These are phyloP conservation scores for Marasmius tenuissimus DNA, from an alignment of 1,284 basidiomycete genomes.

Conservation along the genomic window DNA sequence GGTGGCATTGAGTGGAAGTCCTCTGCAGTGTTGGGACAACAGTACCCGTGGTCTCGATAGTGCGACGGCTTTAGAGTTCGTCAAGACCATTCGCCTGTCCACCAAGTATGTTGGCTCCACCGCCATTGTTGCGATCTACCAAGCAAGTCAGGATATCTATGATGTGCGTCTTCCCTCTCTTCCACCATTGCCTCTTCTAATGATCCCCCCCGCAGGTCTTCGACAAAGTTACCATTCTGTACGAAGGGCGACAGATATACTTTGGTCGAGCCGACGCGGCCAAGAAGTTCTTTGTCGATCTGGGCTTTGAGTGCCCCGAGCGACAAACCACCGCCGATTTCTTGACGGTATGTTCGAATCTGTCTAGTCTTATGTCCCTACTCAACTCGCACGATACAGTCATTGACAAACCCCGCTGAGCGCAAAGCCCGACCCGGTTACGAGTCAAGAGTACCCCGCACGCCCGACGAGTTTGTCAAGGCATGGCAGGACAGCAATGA, in stretches of 20 bases:
- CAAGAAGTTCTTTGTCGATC: constrained; percentile 42
- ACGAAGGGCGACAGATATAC: constrained; percentile 51
- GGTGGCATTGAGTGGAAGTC: constrained; percentile 17
- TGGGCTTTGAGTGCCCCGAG: constrained; percentile 40
- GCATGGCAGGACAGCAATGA: constrained; percentile 30
- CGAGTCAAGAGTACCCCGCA: constrained; percentile 47
- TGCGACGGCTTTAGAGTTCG: constrained; percentile 43
- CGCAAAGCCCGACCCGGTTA: constrained; percentile 47
- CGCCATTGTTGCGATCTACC: constrained; percentile 40
- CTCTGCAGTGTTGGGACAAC: constrained; percentile 45
- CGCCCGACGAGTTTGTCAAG: constrained; percentile 53
- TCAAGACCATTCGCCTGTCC: constrained; percentile 16
- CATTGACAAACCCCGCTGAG: constrained; percentile 61
- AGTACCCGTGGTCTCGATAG: constrained; percentile 59
- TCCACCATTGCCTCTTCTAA: background rate
- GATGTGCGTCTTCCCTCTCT: constrained; percentile 23
- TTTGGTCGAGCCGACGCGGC: constrained; percentile 45
- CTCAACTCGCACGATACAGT: constrained; percentile 20
- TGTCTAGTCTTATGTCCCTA: background rate
- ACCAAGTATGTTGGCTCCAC: constrained; percentile 16
- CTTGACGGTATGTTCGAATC: constrained; percentile 32
- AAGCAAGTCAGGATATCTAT: constrained; percentile 42
- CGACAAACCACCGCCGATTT: constrained; percentile 51
- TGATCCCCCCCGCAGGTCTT: constrained; percentile 7
- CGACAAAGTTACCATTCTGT: constrained; percentile 29